A percentile compares a stretch with the other conserved stretches of the same genome.
phyloP scores from a whole-genome alignment of 2,329 filamentous ascomycete species.

The Colletotrichum eleusines region DNA sequence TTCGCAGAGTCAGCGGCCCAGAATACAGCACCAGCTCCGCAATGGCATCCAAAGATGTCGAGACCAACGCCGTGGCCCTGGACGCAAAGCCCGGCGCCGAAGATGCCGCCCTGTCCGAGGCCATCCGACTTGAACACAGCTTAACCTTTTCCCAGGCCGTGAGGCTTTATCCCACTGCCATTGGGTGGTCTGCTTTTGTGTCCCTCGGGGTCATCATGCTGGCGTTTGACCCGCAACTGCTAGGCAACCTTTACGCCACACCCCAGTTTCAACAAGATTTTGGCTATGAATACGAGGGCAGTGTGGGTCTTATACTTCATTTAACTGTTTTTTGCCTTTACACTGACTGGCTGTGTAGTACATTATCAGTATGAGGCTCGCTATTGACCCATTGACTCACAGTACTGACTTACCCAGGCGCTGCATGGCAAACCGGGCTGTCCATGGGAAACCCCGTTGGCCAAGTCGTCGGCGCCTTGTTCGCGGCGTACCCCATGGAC shows the following conservation, averaged over 20 bases:
- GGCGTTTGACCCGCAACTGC: slow-evolving; percentile 74
- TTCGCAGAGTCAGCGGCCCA: not conserved
- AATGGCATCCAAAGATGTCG: slow-evolving; percentile 26
- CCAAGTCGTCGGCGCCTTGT: slow-evolving; percentile 67
- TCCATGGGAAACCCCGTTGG: slow-evolving; percentile 68
- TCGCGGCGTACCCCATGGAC: slow-evolving; percentile 61
- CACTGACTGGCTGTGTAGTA: slow-evolving; percentile 44
- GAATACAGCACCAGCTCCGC: slow-evolving; percentile 3
- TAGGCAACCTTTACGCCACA: slow-evolving; percentile 71
- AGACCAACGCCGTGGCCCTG: slow-evolving; percentile 5
- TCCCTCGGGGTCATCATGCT: slow-evolving; percentile 71
- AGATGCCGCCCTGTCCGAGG: slow-evolving; percentile 49
- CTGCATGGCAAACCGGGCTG: slow-evolving; percentile 61
- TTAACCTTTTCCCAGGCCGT: slow-evolving; percentile 54
- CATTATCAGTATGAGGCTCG: slow-evolving; percentile 48
- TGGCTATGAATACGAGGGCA: slow-evolving; percentile 62
- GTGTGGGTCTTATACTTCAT: slow-evolving; percentile 41
- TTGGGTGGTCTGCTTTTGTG: slow-evolving; percentile 70
- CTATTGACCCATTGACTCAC: not conserved
- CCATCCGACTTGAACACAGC: slow-evolving; percentile 55
- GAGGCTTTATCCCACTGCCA: slow-evolving; percentile 59
- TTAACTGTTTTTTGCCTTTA: not conserved
- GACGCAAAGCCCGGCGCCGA: slow-evolving; percentile 15
- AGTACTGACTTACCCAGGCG: slow-evolving; percentile 44
- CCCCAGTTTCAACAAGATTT: slow-evolving; percentile 70